phyloP scores from a whole-genome alignment of 2,329 filamentous ascomycete genomes.

The Capronia coronata region DNA sequence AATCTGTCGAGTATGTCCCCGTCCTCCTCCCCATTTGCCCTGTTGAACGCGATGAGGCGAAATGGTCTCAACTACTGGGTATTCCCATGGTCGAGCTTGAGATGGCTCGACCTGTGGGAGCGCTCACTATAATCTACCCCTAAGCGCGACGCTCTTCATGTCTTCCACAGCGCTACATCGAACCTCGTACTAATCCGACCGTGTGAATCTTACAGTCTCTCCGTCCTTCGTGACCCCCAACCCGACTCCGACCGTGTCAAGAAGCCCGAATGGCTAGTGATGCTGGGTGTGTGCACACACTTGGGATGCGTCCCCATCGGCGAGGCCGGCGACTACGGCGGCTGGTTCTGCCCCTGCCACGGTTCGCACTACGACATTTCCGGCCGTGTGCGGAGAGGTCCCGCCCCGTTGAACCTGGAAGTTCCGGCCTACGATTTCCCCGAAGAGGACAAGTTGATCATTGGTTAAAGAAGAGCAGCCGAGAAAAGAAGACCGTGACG shows the following conservation, averaged over 20 bases:
- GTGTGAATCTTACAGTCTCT: constrained; percentile 44
- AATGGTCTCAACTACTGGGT: too few species aligned
- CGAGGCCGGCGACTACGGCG: constrained; percentile 94
- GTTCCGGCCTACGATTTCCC: constrained; percentile 89
- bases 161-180: too few species aligned
- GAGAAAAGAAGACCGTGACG: too few species aligned
- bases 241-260: constrained; percentile 86
- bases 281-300: constrained; percentile 99
- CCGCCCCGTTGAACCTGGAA: constrained; percentile 95
- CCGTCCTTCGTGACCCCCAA: constrained; percentile 84
- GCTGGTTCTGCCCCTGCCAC: constrained; percentile 99
- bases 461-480: constrained; percentile 68
- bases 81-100: too few species aligned
- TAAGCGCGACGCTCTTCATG: too few species aligned
- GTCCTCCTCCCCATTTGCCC: not conserved
- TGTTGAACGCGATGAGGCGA: too few species aligned
- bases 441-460: constrained; percentile 78
- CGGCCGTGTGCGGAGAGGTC: constrained; percentile 94
- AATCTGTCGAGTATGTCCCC: constrained; percentile 59
- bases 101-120: too few species aligned
- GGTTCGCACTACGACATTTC: constrained; percentile 99
- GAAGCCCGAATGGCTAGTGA: constrained; percentile 98
- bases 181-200: not conserved
- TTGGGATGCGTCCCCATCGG: constrained; percentile 98
- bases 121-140: too few species aligned